Evolutionary conservation across 1,284 basidiomycete genomes (phyloP).

Genomic region (Melampsora americana): DNA sequence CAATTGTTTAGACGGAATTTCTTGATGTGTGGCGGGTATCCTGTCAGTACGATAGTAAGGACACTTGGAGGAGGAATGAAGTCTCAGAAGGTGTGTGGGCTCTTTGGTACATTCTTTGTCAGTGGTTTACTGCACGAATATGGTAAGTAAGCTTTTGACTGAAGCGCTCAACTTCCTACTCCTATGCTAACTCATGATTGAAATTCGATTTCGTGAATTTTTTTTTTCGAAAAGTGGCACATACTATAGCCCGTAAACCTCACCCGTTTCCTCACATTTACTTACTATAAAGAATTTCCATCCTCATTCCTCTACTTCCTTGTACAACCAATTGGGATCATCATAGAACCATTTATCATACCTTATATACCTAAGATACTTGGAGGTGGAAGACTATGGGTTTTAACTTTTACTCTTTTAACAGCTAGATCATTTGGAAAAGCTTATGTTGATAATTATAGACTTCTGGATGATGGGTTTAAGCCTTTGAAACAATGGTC

Average conservation of each 20-base stretch:
- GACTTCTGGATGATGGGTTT: no score
- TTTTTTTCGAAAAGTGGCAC: background rate
- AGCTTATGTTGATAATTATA: no score
- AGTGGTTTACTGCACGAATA: constrained; percentile 28
- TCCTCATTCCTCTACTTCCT: constrained; percentile 4
- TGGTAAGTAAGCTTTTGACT: background rate
- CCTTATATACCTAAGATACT: constrained; percentile 28
- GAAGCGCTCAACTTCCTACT: no score
- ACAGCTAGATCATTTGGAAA: no score
- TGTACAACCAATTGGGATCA: constrained; percentile 12
- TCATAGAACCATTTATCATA: constrained; percentile 27
- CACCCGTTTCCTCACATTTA: no score
- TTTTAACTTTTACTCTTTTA: no score
- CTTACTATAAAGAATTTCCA: no score
- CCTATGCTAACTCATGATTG: no score
- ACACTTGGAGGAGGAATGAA: background rate
- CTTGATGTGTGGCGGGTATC: constrained; percentile 1
- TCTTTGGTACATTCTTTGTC: constrained; percentile 8
- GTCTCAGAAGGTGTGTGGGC: background rate
- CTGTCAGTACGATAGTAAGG: background rate
- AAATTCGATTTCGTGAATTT: no score
- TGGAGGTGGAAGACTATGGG: constrained; percentile 34
- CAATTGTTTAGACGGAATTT: constrained; percentile 17
- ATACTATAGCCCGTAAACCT: no score
- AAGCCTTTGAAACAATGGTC: no score